These are phyloP conservation scores for Elsinoe arachidis DNA, from an alignment of 2,329 filamentous ascomycete species.

Conservation along the genomic window DNA sequence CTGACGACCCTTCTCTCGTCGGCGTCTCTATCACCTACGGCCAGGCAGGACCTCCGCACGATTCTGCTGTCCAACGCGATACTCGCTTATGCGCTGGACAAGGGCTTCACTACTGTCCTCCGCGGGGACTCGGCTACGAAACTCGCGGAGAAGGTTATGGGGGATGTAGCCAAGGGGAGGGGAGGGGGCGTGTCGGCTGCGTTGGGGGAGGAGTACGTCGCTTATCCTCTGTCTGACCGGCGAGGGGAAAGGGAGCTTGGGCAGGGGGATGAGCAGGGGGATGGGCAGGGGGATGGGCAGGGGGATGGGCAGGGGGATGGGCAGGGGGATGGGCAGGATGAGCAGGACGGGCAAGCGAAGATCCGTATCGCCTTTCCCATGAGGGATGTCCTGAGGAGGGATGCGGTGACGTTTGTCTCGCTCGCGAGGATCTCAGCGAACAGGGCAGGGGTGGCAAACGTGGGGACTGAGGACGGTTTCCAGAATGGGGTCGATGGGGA, in stretches of 20 bases:
- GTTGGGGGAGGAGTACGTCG: conserved; percentile 58
- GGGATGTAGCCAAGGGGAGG: conserved; percentile 83
- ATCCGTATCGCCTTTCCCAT: conserved; percentile 52
- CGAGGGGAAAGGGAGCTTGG: too few species aligned
- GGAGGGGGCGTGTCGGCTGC: conserved; percentile 77
- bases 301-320: neutral
- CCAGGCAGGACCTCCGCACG: conserved; percentile 62
- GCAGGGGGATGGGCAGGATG: neutral
- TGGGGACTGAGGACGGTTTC: neutral
- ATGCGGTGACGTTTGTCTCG: conserved; percentile 60
- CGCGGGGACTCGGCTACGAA: conserved; percentile 82
- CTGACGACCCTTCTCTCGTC: too few species aligned
- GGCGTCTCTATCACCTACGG: conserved; percentile 52
- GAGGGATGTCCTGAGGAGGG: conserved; percentile 74
- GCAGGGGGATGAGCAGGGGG: too few species aligned
- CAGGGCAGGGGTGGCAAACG: conserved; percentile 24
- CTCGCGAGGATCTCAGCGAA: conserved; percentile 46
- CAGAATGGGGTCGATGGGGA: conserved; percentile 22
- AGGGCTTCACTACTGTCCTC: conserved; percentile 60
- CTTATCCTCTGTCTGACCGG: conserved; percentile 31
- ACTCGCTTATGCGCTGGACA: conserved; percentile 51
- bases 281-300: too few species aligned
- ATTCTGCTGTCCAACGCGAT: conserved; percentile 66
- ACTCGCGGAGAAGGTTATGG: conserved; percentile 75
- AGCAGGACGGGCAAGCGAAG: neutral